A percentile compares a stretch with the other conserved stretches of the same genome.
These are phyloP conservation scores for Rosa hybrid DNA, from an alignment of 331 rosid species.

Conservation along the genomic window DNA sequence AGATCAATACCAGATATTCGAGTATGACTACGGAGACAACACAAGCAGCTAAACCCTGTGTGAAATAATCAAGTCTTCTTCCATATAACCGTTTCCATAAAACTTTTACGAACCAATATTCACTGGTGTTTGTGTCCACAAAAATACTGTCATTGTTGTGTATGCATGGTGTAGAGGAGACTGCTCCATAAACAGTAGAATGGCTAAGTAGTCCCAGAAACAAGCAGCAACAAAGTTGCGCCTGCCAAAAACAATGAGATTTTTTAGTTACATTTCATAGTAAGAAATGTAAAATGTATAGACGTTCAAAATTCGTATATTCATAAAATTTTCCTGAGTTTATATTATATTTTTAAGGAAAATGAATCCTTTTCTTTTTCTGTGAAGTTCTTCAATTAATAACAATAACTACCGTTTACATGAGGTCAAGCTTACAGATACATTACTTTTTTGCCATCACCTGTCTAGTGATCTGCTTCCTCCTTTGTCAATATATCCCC, in stretches of 20 bases:
- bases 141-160: conserved; percentile 63
- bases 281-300: background rate
- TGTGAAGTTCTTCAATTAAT: conserved; percentile 18
- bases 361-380: conserved; percentile 6
- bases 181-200: conserved; percentile 62
- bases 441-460: conserved; percentile 60
- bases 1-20: conserved; percentile 73
- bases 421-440: conserved; percentile 42
- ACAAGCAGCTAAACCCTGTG: conserved; percentile 51
- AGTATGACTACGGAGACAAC: conserved; percentile 58
- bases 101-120: conserved; percentile 61
- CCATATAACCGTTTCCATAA: conserved; percentile 43
- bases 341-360: background rate
- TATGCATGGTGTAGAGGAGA: conserved; percentile 88
- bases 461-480: conserved; percentile 38
- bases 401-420: conserved; percentile 11
- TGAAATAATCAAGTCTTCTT: conserved; percentile 28
- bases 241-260: conserved; percentile 47
- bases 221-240: conserved; percentile 58
- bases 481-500: conserved; percentile 48
- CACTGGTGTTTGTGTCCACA: conserved; percentile 74
- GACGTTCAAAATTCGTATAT: background rate
- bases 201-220: conserved; percentile 53
- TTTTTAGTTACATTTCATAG: background rate
- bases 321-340: background rate